Base-by-base conservation (phyloP, 148 eudicot genomes). In the Tetragonia tetragonoides region DNA sequence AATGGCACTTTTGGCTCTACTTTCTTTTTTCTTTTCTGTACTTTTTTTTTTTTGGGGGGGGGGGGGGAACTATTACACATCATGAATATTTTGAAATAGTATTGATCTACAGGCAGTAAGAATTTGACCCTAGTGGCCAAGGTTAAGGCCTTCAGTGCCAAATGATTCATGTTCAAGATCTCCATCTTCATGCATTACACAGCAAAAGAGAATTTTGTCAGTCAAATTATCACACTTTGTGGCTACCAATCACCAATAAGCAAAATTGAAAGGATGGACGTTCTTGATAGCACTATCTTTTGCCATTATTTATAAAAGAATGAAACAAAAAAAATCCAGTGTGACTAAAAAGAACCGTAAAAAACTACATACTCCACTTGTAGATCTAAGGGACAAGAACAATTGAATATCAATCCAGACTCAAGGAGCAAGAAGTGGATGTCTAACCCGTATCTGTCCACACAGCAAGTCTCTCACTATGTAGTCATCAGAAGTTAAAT, bases 371-470 rank as follows among this genome's bases (percentile, higher is more conserved):
- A n/a, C 18, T 17, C 4, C 21, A 60, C 28, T 60, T 7, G 5
- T n/a, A 60, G 64, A 60, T 57, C n/a, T 57, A 57, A 17, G n/a
- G 62, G 28, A 60, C 69, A 66, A 66, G 20, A 66, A 15, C 39
- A 37, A 60, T 15, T 10, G 3, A 15, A 39, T 37, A 66, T 24
- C n/a, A 12, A 38, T 15, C 37, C 66, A 23, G 14, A 28, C 68
- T 49, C 47, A 44, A 46, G 3, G 21, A 12, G 59, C 56, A 6
- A 34, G 39, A 61, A 65, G 56, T 5, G 3, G 42, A 83, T 83
- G 80, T 83, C 51, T 46, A 75, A 68, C 83, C 83, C 42, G 83
- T 80, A 83, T 83, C 83, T 79, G 85, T 75, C 85, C 70, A 38
- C 86, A 80, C 74, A 77, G 78, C 61, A 62, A 1, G 64, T 64